A percentile compares a stretch with the other conserved stretches of the same genome.
phyloP scores from a whole-genome alignment of 768 basidiomycete genomes.

The Podaxis rugospora region DNA sequence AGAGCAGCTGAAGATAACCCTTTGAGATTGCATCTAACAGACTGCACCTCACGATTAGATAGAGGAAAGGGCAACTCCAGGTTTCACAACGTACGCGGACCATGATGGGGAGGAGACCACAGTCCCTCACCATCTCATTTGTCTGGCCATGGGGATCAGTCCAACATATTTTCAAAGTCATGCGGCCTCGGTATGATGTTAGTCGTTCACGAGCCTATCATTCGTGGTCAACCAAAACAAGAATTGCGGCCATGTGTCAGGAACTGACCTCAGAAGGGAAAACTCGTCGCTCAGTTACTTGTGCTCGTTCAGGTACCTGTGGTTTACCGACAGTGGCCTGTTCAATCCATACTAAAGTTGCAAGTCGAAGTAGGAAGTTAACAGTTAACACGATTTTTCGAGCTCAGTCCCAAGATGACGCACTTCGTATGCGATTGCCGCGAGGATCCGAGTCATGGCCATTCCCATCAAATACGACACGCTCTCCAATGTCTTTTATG shows the following conservation, averaged over 20 bases:
- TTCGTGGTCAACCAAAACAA: background rate
- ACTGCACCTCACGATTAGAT: conserved; percentile 39
- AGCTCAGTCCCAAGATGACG: conserved; percentile 25
- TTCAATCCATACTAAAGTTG: conserved; percentile 79
- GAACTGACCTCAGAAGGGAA: conserved; percentile 84
- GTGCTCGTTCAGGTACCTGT: conserved; percentile 80
- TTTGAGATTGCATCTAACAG: conserved; percentile 88
- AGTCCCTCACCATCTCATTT: conserved; percentile 74
- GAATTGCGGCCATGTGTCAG: background rate
- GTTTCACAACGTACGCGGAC: conserved; percentile 67
- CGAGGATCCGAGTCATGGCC: conserved; percentile 54
- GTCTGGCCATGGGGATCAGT: conserved; percentile 66
- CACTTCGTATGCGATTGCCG: conserved; percentile 86
- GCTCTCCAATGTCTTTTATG: conserved; percentile 80
- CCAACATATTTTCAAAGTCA: conserved; percentile 87
- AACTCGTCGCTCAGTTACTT: conserved; percentile 68
- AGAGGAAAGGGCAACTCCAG: background rate
- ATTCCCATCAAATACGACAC: conserved; percentile 88
- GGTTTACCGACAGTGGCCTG: conserved; percentile 80
- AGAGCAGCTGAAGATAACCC: conserved; percentile 82
- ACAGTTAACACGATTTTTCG: background rate
- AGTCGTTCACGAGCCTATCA: conserved; percentile 86
- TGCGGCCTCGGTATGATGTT: conserved; percentile 86
- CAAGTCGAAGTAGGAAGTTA: conserved; percentile 9
- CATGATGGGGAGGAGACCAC: conserved; percentile 95